Conservation (phyloP, 495 filamentous ascomycete species). For the Paragyromitra xinjiangensis region DNA sequence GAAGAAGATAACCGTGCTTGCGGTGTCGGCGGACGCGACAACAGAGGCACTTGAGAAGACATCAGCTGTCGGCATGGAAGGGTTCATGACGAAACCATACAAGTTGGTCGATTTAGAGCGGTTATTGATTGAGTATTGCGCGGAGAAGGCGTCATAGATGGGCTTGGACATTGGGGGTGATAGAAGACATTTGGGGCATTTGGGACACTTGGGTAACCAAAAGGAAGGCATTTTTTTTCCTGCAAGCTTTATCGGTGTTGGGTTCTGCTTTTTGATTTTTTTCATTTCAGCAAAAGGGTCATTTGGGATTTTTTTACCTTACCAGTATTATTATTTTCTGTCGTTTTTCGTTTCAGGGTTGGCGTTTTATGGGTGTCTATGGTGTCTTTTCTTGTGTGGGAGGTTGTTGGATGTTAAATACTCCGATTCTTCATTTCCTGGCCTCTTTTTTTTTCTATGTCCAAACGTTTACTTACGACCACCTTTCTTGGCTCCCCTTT, state of each 20-base stretch:
- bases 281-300: conserved; percentile 41
- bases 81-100: conserved; percentile 83
- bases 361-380: conserved; percentile 40
- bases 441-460: conserved; percentile 34
- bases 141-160: conserved; percentile 38
- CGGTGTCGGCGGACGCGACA: conserved; percentile 81
- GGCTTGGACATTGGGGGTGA: conserved; percentile 10
- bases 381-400: conserved; percentile 38
- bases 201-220: conserved; percentile 20
- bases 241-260: conserved; percentile 38
- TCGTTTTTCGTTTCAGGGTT: conserved; percentile 29
- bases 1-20: conserved; percentile 64
- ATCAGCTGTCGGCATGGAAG: conserved; percentile 74
- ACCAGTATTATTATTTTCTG: conserved; percentile 37
- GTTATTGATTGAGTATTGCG: conserved; percentile 71
- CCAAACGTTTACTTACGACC: conserved; percentile 31
- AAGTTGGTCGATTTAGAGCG: conserved; percentile 75
- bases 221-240: conserved; percentile 46
- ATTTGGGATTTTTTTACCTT: conserved; percentile 37
- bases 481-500: conserved; percentile 22
- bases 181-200: conserved; percentile 24
- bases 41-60: conserved; percentile 71
- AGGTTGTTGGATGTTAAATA: conserved; percentile 43
- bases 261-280: conserved; percentile 23
- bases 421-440: conserved; percentile 39